Percentiles rank a stretch among this genome's conserved stretches.
These are phyloP conservation scores for Medicago arabica DNA, from an alignment of 306 rosid genomes.

Conservation along the genomic window DNA sequence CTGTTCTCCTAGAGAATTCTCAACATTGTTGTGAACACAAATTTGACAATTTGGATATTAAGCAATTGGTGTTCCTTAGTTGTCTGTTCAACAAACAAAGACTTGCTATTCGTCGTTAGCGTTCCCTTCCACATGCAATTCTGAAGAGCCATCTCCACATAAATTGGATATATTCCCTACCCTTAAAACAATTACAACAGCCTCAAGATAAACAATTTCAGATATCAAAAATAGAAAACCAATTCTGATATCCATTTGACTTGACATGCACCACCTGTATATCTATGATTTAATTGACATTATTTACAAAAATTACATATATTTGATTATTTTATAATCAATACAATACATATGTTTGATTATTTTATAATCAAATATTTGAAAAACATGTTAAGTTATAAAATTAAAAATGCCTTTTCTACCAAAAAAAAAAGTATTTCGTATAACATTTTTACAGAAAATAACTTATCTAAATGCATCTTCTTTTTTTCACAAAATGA, in stretches of 20 bases:
- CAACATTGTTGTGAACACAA: slow-evolving; percentile 3
- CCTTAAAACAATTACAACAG: not conserved
- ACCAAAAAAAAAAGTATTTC: no score
- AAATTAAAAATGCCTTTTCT: no score
- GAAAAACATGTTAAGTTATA: no score
- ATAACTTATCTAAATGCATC: no score
- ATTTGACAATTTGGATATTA: not conserved
- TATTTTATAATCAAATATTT: no score
- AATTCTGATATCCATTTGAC: not conserved
- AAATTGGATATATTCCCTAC: not conserved
- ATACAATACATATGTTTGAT: no score
- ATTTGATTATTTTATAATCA: no score
- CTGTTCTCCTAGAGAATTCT: not conserved
- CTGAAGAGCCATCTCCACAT: not conserved
- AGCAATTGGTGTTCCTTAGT: slow-evolving; percentile 10
- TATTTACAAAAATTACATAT: no score
- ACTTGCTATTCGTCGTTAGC: not conserved
- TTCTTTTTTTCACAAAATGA: no score
- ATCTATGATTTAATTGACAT: not conserved
- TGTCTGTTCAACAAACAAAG: not conserved
- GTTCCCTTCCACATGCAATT: slow-evolving; percentile 30
- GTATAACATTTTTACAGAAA: no score
- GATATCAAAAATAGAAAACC: no score
- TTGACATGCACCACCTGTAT: not conserved
- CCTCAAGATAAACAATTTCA: slow-evolving; percentile 7